Percentiles rank a stretch among this genome's conserved stretches.
These are phyloP conservation scores for Beta vulgaris DNA, from an alignment of 148 eudicot species.

Conservation along the genomic window DNA sequence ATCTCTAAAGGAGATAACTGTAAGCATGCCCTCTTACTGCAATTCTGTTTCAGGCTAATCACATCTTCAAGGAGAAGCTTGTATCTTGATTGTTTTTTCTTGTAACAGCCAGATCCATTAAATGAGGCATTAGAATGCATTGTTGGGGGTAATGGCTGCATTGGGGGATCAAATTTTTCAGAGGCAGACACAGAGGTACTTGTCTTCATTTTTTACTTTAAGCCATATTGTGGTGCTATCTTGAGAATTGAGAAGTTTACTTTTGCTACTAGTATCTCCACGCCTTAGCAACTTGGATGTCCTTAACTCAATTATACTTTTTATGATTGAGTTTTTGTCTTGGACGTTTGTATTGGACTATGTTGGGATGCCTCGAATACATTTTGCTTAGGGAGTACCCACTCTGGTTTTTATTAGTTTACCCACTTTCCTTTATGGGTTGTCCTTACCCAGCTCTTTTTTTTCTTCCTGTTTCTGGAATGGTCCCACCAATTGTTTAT, in stretches of 20 bases:
- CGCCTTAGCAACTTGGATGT: neutral
- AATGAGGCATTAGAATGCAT: slow-evolving; percentile 79
- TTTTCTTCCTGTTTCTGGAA: too few relatives aligned
- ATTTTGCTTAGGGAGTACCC: too few relatives aligned
- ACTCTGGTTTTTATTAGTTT: too few relatives aligned
- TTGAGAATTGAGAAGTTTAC: neutral
- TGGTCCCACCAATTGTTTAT: too few relatives aligned
- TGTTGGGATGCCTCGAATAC: too few relatives aligned
- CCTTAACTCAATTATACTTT: neutral
- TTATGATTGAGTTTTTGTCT: neutral
- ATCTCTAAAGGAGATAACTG: slow-evolving; percentile 80
- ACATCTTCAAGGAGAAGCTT: slow-evolving; percentile 1
- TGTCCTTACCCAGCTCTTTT: too few relatives aligned
- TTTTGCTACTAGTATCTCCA: neutral
- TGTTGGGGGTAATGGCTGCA: slow-evolving; percentile 50
- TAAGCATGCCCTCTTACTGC: slow-evolving; percentile 29
- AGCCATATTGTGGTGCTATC: neutral
- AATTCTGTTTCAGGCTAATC: slow-evolving; percentile 13
- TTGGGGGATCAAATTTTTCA: slow-evolving; percentile 56
- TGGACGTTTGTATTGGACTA: neutral
- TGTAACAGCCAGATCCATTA: slow-evolving; percentile 81
- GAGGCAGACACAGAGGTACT: slow-evolving; percentile 68
- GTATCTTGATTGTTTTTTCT: slow-evolving; percentile 16
- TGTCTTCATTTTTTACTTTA: slow-evolving; percentile 2
- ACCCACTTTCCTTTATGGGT: too few relatives aligned